A percentile compares a stretch with the other conserved stretches of the same genome.
These are phyloP conservation scores for Xylariaceae sp. DNA, from an alignment of 2,329 filamentous ascomycete genomes.

Conservation along the genomic window DNA sequence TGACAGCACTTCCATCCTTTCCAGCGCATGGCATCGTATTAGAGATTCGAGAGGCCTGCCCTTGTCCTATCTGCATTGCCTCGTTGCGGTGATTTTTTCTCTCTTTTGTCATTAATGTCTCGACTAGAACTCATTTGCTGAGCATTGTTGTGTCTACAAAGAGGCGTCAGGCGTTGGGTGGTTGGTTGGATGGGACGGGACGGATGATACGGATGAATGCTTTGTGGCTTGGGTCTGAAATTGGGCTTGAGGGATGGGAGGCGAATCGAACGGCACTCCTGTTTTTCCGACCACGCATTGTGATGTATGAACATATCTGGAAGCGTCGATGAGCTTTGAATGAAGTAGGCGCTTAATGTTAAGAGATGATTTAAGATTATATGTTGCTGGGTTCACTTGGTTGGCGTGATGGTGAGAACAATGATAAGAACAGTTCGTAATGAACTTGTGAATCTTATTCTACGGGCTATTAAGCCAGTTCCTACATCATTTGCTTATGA, in stretches of 20 bases:
- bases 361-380: constrained; percentile 7
- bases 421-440: no score
- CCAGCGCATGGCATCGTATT: constrained; percentile 9
- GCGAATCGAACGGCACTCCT: not conserved
- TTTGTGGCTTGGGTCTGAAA: not conserved
- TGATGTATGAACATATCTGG: constrained; percentile 5
- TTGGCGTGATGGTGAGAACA: no score
- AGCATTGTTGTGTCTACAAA: no score
- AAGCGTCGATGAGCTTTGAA: constrained; percentile 8
- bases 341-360: constrained; percentile 6
- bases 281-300: not conserved
- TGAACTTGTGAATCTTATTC: no score
- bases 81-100: constrained; percentile 8
- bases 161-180: no score
- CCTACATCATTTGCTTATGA: no score
- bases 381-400: no score
- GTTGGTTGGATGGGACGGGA: no score
- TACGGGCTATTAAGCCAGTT: no score
- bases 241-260: not conserved
- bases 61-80: constrained; percentile 6
- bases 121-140: not conserved
- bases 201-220: no score
- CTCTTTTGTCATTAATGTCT: not conserved
- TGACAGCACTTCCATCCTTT: constrained; percentile 2
- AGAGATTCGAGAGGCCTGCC: constrained; percentile 15